phyloP scores from a whole-genome alignment of 2,329 filamentous ascomycete genomes.

The Cryphonectria radicalis region DNA sequence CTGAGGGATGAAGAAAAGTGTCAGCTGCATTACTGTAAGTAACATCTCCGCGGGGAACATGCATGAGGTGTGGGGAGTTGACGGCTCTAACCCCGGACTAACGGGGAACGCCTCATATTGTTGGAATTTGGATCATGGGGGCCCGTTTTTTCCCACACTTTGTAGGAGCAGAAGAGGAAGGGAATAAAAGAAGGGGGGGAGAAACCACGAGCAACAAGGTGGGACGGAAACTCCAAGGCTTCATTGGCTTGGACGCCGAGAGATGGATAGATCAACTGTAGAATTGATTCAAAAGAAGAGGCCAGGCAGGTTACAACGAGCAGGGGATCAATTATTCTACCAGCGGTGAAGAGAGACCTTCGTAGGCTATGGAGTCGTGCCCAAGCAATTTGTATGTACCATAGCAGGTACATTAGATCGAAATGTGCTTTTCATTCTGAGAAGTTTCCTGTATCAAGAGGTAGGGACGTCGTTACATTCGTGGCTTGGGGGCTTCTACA shows the following conservation, averaged over 20 bases:
- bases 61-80: background rate
- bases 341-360: background rate
- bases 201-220: background rate
- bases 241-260: background rate
- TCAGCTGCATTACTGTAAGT: background rate
- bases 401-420: too few relatives aligned
- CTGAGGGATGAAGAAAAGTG: background rate
- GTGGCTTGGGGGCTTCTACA: background rate
- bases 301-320: background rate
- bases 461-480: background rate
- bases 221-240: background rate
- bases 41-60: slow-evolving; percentile 13
- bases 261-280: background rate
- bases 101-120: background rate
- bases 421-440: background rate
- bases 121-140: background rate
- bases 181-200: too few relatives aligned
- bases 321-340: background rate
- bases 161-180: background rate
- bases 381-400: too few relatives aligned
- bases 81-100: background rate
- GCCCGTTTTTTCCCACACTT: too few relatives aligned
- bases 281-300: background rate
- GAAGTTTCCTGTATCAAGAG: too few relatives aligned
- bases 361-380: background rate